Evolutionary conservation across 371 early-diverging fungal species (phyloP).

Genomic region (Sporodiniella umbellata): DNA sequence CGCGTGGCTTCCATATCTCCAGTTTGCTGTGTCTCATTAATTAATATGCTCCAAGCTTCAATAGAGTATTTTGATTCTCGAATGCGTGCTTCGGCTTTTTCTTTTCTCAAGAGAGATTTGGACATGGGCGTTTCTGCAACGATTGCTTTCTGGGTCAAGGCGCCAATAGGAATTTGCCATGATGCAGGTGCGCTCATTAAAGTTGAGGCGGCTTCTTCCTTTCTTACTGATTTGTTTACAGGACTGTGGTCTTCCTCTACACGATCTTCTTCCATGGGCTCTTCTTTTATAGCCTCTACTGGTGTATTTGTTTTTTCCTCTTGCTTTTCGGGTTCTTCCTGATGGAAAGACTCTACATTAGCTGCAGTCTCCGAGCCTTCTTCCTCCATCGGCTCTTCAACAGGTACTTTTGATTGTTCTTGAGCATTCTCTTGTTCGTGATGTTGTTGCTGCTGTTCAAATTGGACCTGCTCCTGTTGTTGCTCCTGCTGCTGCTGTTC

Average conservation of each 20-base stretch:
- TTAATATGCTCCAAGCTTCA: conserved; percentile 68
- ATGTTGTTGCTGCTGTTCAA: no score
- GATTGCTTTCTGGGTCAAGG: conserved; percentile 26
- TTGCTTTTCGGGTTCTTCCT: background rate
- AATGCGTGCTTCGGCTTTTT: conserved; percentile 52
- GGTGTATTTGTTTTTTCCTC: background rate
- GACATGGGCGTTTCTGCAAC: conserved; percentile 10
- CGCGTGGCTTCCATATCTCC: conserved; percentile 62
- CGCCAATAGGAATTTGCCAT: conserved; percentile 56
- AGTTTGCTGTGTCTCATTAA: conserved; percentile 55
- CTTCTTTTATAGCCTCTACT: background rate
- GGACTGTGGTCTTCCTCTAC: no score
- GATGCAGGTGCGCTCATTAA: conserved; percentile 46
- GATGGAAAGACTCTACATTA: no score
- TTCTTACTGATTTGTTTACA: background rate
- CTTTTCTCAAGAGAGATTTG: conserved; percentile 40
- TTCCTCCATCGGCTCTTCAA: no score
- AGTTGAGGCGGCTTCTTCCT: conserved; percentile 4
- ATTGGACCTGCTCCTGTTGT: background rate
- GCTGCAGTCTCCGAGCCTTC: no score
- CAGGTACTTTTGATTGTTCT: no score
- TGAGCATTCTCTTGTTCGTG: no score
- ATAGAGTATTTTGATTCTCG: conserved; percentile 57
- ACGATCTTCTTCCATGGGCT: background rate
- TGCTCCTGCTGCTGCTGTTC: background rate